These are phyloP conservation scores for Auricularia auricula-judae DNA, from an alignment of 768 basidiomycete genomes.

Conservation along the genomic window DNA sequence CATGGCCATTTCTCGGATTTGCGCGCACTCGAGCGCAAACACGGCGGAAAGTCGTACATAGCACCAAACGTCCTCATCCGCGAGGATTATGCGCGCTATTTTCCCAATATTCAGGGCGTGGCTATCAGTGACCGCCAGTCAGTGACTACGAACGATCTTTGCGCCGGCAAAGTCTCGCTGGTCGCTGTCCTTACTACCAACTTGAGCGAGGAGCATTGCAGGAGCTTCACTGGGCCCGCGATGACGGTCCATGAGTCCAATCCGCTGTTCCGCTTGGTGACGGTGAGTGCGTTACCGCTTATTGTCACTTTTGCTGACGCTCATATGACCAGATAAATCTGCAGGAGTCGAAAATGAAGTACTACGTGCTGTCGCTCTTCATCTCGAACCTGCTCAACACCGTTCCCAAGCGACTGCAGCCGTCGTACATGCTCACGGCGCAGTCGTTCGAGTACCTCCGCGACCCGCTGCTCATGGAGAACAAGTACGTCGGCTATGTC, in stretches of 20 bases:
- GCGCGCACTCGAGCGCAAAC: constrained; percentile 54
- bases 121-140: constrained; percentile 40
- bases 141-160: constrained; percentile 69
- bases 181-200: constrained; percentile 75
- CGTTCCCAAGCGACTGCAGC: constrained; percentile 52
- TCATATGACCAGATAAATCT: constrained; percentile 56
- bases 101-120: constrained; percentile 76
- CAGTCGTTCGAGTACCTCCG: constrained; percentile 82
- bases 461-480: constrained; percentile 77
- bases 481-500: constrained; percentile 85
- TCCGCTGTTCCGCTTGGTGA: constrained; percentile 59
- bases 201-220: constrained; percentile 83
- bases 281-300: constrained; percentile 16
- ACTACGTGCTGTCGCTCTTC: constrained; percentile 79
- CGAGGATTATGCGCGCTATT: constrained; percentile 85
- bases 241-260: constrained; percentile 39
- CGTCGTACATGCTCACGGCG: constrained; percentile 67
- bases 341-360: constrained; percentile 89
- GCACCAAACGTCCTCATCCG: constrained; percentile 82
- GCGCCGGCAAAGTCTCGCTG: constrained; percentile 64
- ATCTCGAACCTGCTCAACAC: constrained; percentile 56
- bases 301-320: not conserved
- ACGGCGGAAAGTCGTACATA: constrained; percentile 93
- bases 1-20: constrained; percentile 87
- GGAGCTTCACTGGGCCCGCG: constrained; percentile 54